A percentile compares a stretch with the other conserved stretches of the same genome.
Conservation (phyloP, 306 rosid genomes). For the Cucurbita pepo region DNA sequence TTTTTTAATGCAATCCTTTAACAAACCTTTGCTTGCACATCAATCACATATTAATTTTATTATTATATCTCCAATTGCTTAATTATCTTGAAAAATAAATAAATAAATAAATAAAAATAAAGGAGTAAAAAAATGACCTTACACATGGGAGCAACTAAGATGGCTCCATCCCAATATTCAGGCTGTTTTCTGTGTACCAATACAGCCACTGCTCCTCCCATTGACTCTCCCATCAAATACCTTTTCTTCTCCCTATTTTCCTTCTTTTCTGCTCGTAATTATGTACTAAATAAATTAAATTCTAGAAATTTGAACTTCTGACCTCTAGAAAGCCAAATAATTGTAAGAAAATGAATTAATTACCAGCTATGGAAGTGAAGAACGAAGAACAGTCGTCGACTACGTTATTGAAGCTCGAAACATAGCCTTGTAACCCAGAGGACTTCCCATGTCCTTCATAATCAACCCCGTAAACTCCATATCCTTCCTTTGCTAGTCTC, state of each 20-base stretch:
- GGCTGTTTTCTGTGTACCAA: slow-evolving; percentile 51
- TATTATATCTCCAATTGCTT: background rate
- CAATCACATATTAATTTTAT: background rate
- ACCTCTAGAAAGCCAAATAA: too few relatives aligned
- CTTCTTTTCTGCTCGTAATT: slow-evolving; percentile 22
- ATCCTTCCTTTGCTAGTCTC: slow-evolving; percentile 53
- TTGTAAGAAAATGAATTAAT: background rate
- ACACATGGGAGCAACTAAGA: slow-evolving; percentile 94
- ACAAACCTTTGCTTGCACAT: background rate
- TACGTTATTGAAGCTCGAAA: slow-evolving; percentile 32
- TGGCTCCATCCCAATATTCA: slow-evolving; percentile 74
- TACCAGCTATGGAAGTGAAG: slow-evolving; percentile 47
- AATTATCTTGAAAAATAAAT: background rate
- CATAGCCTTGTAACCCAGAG: slow-evolving; percentile 43
- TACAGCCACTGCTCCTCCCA: slow-evolving; percentile 91
- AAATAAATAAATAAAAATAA: background rate
- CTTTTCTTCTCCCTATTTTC: slow-evolving; percentile 52
- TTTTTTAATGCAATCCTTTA: background rate
- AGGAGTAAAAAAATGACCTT: slow-evolving; percentile 28
- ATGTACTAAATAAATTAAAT: too few relatives aligned
- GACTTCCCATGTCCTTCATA: slow-evolving; percentile 98
- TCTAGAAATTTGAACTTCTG: too few relatives aligned
- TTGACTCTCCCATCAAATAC: slow-evolving; percentile 71
- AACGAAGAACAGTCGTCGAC: slow-evolving; percentile 36
- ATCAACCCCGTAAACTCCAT: slow-evolving; percentile 62